These are phyloP conservation scores for Logfia minima DNA, from an alignment of 129 eudicot species.

Conservation along the genomic window DNA sequence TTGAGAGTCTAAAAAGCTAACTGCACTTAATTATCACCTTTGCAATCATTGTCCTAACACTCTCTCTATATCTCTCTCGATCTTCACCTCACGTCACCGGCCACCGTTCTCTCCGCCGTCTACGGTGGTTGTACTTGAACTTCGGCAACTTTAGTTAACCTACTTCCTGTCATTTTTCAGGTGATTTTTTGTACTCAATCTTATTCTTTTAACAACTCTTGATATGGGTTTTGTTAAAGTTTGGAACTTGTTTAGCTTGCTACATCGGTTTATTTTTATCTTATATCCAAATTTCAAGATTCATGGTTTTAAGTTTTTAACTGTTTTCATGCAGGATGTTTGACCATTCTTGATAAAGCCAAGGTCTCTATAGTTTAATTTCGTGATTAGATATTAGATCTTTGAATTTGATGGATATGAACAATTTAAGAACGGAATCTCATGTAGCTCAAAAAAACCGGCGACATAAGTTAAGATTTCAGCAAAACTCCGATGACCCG, in stretches of 20 bases:
- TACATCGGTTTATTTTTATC: not conserved
- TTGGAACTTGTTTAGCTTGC: not conserved
- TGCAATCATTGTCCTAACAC: constrained; percentile 44
- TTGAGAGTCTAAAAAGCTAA: constrained; percentile 39
- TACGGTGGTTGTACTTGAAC: constrained; percentile 14
- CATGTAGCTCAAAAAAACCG: constrained; percentile 86
- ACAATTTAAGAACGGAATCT: constrained; percentile 45
- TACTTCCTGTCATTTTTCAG: constrained; percentile 1
- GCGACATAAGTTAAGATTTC: constrained; percentile 70
- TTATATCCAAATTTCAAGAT: constrained; percentile 10
- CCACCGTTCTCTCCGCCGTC: constrained; percentile 21
- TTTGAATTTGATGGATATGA: constrained; percentile 57
- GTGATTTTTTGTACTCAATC: not conserved
- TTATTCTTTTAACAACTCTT: not conserved
- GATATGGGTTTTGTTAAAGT: constrained; percentile 3
- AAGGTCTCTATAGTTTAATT: not conserved
- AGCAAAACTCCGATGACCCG: constrained; percentile 40
- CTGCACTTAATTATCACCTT: constrained; percentile 42
- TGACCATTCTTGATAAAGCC: constrained; percentile 14
- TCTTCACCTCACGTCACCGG: constrained; percentile 14
- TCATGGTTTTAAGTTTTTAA: constrained; percentile 8
- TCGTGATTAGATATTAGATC: not conserved
- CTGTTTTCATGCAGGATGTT: constrained; percentile 34
- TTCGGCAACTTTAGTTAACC: constrained; percentile 12
- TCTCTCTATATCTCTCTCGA: not conserved